Conservation (phyloP, 495 filamentous ascomycete species). For the Baudoinia panamericana region DNA sequence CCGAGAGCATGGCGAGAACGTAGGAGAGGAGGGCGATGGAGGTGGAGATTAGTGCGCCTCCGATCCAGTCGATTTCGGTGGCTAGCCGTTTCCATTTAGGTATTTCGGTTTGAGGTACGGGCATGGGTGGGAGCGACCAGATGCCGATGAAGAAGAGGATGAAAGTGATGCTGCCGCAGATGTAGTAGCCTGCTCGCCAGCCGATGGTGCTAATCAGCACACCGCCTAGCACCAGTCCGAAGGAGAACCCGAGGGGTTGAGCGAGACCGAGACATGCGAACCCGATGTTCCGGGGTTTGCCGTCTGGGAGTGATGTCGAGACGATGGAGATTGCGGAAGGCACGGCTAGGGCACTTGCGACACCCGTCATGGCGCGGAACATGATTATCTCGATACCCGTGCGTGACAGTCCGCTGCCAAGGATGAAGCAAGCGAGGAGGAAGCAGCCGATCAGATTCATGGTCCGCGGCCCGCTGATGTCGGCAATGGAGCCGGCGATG, state of each 20-base stretch:
- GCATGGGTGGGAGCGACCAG: constrained; percentile 30
- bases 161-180: constrained; percentile 28
- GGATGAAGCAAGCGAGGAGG: constrained; percentile 31
- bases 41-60: constrained; percentile 31
- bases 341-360: constrained; percentile 38
- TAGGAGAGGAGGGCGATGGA: constrained; percentile 26
- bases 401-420: constrained; percentile 35
- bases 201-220: constrained; percentile 36
- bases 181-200: constrained; percentile 40
- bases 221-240: constrained; percentile 43
- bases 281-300: constrained; percentile 37
- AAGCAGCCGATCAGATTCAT: constrained; percentile 36
- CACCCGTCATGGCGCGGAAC: constrained; percentile 39
- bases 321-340: constrained; percentile 40
- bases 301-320: constrained; percentile 33
- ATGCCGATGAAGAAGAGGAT: constrained; percentile 24
- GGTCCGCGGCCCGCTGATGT: constrained; percentile 35
- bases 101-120: not conserved
- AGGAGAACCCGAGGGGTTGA: constrained; percentile 39
- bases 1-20: constrained; percentile 13
- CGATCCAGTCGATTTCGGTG: constrained; percentile 41
- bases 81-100: constrained; percentile 18
- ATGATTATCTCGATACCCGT: constrained; percentile 38
- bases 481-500: constrained; percentile 37
- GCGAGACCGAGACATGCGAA: constrained; percentile 40